Evolutionary conservation across 352 stramenopile genomes (phyloP), one percentile per base, ranked within the genome.

Genomic region (Phytophthora pini): DNA sequence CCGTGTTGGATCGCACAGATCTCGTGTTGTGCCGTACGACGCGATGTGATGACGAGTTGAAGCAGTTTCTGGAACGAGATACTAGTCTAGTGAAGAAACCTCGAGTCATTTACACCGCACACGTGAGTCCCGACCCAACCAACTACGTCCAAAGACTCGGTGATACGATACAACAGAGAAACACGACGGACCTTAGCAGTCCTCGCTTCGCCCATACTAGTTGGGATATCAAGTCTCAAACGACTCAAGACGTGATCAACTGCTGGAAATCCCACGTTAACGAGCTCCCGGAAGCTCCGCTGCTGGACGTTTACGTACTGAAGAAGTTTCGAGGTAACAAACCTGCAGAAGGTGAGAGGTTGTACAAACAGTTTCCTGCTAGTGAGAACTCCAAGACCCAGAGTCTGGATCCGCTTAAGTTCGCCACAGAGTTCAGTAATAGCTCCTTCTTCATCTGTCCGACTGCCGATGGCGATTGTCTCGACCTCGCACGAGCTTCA

Each of bases 401-500:
- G 24, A 50, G 34, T 5, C 47, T 82, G 13, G 36, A 65, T 31
- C 50, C 58, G 4, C 17, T 57, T 9, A 45, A 61, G 29, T 91
- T 84, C 41, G 72, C 71, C 1, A 71, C 64, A 12, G 31, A 69
- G 4, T 44, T 92, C 26, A 61, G 63, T 1, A 65, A 79, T 27
- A 34, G 72, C 8, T 36, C 74, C 4, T 84, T 82, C 38, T 79
- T 92, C 32, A 40, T 89, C 22, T 89, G 77, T 13, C 65, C 83
- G 11, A 90, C 79, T 70, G 79, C 78, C 9, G 80, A 68, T 39
- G 79, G 79, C 39, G 79, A 90, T 62, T 86, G 80, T 63, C 76
- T 90, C 54, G 82, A 84, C 44, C 77, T 87, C 12, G 81, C 76
- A 11, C 72, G 77, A 24, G 79, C 81, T 5, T 53, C 75, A 1